Percentiles rank a stretch among this genome's conserved stretches.
Conservation (phyloP, 2,329 filamentous ascomycete genomes). For the Pseudogymnoascus sp. region DNA sequence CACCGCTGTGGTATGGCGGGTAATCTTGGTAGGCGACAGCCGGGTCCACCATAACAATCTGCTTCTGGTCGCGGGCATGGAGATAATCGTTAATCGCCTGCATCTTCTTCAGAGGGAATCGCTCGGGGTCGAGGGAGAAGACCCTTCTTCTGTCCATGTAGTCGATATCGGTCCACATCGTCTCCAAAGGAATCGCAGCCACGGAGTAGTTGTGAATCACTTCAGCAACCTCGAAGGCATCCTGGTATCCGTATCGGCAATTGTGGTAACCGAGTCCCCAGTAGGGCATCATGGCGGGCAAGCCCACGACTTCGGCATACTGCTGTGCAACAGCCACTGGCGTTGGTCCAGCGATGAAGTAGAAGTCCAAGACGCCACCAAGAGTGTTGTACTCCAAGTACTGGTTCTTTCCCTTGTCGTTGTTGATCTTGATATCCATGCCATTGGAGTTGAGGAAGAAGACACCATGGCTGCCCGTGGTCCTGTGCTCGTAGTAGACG, state of each 20-base stretch:
- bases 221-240: constrained; percentile 59
- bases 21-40: constrained; percentile 49
- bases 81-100: constrained; percentile 61
- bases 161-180: constrained; percentile 62
- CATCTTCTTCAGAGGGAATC: constrained; percentile 57
- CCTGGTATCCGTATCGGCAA: constrained; percentile 58
- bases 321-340: constrained; percentile 54
- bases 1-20: constrained; percentile 46
- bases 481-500: constrained; percentile 58
- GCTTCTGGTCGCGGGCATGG: constrained; percentile 61
- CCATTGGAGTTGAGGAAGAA: constrained; percentile 68
- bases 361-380: constrained; percentile 69
- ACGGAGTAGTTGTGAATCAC: constrained; percentile 62
- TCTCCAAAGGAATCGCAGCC: constrained; percentile 61
- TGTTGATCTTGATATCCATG: constrained; percentile 72
- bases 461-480: constrained; percentile 54
- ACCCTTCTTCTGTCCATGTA: constrained; percentile 52
- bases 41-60: constrained; percentile 74
- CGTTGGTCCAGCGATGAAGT: constrained; percentile 55
- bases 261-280: constrained; percentile 59
- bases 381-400: constrained; percentile 76
- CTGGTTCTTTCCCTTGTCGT: constrained; percentile 48
- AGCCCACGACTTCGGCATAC: constrained; percentile 51
- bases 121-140: constrained; percentile 59
- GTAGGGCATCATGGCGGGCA: constrained; percentile 58